These are phyloP conservation scores for Trichoderma sp. DNA, from an alignment of 2,329 filamentous ascomycete genomes.

Conservation along the genomic window DNA sequence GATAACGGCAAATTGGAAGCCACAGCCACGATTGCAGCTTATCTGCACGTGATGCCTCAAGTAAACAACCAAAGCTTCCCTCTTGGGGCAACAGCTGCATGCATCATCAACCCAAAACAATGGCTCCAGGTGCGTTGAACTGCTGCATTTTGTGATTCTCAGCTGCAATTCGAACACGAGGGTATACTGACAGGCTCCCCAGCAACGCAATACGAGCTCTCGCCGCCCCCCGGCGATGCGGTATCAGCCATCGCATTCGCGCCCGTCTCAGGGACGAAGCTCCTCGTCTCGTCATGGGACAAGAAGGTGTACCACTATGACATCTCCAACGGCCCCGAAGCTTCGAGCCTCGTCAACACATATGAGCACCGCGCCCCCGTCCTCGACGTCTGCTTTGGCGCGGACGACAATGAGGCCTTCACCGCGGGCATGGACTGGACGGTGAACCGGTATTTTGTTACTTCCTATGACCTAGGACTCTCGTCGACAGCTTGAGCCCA, in stretches of 20 bases:
- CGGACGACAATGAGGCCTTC: slow-evolving; percentile 79
- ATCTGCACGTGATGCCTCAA: slow-evolving; percentile 44
- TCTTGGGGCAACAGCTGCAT: slow-evolving; percentile 25
- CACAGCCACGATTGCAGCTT: slow-evolving; percentile 28
- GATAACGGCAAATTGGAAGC: slow-evolving; percentile 8
- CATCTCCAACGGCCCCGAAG: slow-evolving; percentile 60
- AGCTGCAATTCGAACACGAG: no score
- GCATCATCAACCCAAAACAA: slow-evolving; percentile 35
- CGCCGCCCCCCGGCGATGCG: slow-evolving; percentile 79
- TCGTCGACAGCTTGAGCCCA: not conserved
- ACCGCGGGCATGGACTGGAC: slow-evolving; percentile 84
- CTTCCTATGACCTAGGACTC: not conserved
- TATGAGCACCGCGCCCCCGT: slow-evolving; percentile 84
- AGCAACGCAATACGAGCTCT: slow-evolving; percentile 80
- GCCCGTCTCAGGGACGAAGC: slow-evolving; percentile 68
- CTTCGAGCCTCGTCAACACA: slow-evolving; percentile 62
- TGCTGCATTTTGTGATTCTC: not conserved
- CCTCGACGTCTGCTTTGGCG: slow-evolving; percentile 88
- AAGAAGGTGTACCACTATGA: slow-evolving; percentile 90
- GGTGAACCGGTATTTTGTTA: slow-evolving; percentile 65
- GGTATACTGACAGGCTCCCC: not conserved
- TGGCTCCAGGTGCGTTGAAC: slow-evolving; percentile 47
- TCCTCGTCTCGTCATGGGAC: slow-evolving; percentile 96
- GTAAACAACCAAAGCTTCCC: slow-evolving; percentile 43
- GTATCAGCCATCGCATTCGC: slow-evolving; percentile 88